A percentile compares a stretch with the other conserved stretches of the same genome.
phyloP scores from a whole-genome alignment of 2,329 filamentous ascomycete genomes.

The Talaromyces marneffei region DNA sequence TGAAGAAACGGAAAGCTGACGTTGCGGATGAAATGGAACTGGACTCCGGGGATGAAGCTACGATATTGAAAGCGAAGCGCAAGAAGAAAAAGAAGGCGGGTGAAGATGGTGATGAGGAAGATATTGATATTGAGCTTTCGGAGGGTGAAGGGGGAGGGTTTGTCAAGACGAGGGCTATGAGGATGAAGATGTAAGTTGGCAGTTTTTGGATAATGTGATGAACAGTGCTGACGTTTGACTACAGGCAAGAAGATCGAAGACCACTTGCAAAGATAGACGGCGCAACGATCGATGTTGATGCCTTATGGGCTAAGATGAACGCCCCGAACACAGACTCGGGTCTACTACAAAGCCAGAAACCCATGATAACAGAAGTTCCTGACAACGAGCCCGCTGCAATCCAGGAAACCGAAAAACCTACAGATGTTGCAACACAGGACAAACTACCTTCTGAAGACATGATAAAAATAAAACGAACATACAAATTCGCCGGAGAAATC shows the following conservation, averaged over 20 bases:
- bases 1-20: constrained; percentile 17
- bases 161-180: constrained; percentile 51
- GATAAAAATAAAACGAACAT: constrained; percentile 53
- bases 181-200: constrained; percentile 39
- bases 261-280: constrained; percentile 44
- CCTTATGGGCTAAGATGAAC: constrained; percentile 51
- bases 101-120: constrained; percentile 28
- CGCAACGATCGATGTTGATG: constrained; percentile 52
- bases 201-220: not conserved
- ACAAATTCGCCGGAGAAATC: constrained; percentile 52
- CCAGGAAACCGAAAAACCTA: constrained; percentile 15
- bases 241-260: constrained; percentile 44
- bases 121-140: constrained; percentile 33
- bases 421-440: constrained; percentile 16
- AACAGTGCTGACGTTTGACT: not conserved
- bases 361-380: constrained; percentile 4
- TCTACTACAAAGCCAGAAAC: constrained; percentile 14
- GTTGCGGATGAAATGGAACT: constrained; percentile 35
- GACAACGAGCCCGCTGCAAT: constrained; percentile 13
- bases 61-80: constrained; percentile 45
- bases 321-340: constrained; percentile 22
- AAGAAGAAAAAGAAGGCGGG: constrained; percentile 32
- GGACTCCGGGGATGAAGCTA: constrained; percentile 53
- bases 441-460: constrained; percentile 36
- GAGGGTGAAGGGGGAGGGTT: constrained; percentile 45